phyloP scores from a whole-genome alignment of 2,329 filamentous ascomycete genomes.

The Epichloe amarillans region DNA sequence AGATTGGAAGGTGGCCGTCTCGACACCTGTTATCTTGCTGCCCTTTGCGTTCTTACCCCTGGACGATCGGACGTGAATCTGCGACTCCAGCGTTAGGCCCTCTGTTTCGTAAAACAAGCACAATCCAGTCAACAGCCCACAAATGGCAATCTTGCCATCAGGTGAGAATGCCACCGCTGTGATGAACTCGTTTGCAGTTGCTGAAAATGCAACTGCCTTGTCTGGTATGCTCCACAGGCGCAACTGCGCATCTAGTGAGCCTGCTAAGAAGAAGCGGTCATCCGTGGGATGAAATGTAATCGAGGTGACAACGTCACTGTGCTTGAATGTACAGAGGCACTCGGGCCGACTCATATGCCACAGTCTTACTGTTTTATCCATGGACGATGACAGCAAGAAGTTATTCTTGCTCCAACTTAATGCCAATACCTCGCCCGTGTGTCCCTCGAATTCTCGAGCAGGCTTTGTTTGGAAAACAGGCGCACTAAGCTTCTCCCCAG shows the following conservation, averaged over 20 bases:
- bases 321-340: constrained; percentile 86
- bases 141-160: constrained; percentile 80
- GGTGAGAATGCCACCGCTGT: constrained; percentile 90
- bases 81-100: constrained; percentile 67
- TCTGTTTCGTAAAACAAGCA: constrained; percentile 91
- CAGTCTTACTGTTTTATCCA: constrained; percentile 92
- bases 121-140: constrained; percentile 71
- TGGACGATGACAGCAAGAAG: constrained; percentile 86
- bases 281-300: constrained; percentile 91
- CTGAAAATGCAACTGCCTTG: constrained; percentile 77
- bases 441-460: constrained; percentile 66
- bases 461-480: constrained; percentile 80
- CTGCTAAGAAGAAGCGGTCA: constrained; percentile 92
- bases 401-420: constrained; percentile 99
- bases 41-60: constrained; percentile 89
- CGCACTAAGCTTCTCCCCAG: constrained; percentile 59
- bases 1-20: constrained; percentile 49
- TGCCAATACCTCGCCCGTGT: constrained; percentile 76
- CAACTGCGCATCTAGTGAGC: constrained; percentile 77
- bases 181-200: constrained; percentile 69
- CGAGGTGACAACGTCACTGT: constrained; percentile 88
- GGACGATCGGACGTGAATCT: constrained; percentile 87
- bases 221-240: constrained; percentile 95
- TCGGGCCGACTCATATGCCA: constrained; percentile 83
- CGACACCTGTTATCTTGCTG: constrained; percentile 93